Conservation (phyloP, 1,284 basidiomycete genomes). For the Neonothopanus nambi region DNA sequence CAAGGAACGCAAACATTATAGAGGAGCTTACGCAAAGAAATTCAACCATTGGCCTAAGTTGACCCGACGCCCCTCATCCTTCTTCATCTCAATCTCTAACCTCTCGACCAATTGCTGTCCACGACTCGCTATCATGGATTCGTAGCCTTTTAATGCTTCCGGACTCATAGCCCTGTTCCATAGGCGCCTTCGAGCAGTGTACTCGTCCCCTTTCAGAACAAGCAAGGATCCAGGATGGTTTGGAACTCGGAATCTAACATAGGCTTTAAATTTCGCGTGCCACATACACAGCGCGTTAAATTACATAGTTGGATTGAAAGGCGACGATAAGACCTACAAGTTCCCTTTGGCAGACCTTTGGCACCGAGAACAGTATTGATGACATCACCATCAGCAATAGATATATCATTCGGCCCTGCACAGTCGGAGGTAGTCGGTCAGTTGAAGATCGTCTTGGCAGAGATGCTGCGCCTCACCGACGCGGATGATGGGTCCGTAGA, state of each 20-base stretch:
- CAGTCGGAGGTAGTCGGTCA: too few species aligned
- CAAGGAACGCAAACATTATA: background rate
- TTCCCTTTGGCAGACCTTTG: slow-evolving; percentile 34
- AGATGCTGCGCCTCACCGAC: slow-evolving; percentile 32
- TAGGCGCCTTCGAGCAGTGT: background rate
- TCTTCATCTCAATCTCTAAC: slow-evolving; percentile 23
- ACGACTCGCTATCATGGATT: slow-evolving; percentile 40
- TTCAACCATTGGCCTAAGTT: slow-evolving; percentile 47
- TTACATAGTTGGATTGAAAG: background rate
- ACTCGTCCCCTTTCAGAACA: background rate
- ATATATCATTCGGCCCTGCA: slow-evolving; percentile 14
- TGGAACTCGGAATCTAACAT: background rate
- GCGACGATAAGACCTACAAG: slow-evolving; percentile 28
- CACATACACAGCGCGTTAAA: background rate
- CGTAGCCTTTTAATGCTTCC: slow-evolving; percentile 48
- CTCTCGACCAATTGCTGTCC: slow-evolving; percentile 37
- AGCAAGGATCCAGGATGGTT: background rate
- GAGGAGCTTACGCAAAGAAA: slow-evolving; percentile 48
- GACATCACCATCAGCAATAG: slow-evolving; percentile 3
- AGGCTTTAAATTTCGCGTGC: background rate
- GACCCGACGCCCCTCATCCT: slow-evolving; percentile 29
- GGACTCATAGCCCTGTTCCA: slow-evolving; percentile 55
- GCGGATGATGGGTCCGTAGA: slow-evolving; percentile 41
- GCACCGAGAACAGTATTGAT: slow-evolving; percentile 4
- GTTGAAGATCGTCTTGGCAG: slow-evolving; percentile 28